These are phyloP conservation scores for Oryza brachyantha DNA, from an alignment of 176 grass and related monocot species.

Conservation along the genomic window DNA sequence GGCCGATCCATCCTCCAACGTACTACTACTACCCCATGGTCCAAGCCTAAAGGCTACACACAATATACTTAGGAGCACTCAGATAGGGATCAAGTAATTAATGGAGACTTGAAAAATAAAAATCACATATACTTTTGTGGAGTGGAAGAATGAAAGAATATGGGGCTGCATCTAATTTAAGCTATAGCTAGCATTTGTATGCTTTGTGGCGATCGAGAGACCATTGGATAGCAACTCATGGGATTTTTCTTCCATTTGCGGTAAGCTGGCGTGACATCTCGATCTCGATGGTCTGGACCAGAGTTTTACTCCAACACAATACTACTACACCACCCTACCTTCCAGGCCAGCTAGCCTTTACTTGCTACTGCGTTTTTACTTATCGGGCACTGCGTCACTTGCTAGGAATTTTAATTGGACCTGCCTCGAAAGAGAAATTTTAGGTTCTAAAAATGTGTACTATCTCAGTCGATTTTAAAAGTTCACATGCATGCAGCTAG, in stretches of 20 bases:
- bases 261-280: slow-evolving; percentile 20
- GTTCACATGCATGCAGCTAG: background rate
- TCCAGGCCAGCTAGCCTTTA: slow-evolving; percentile 25
- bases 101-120: too few species aligned
- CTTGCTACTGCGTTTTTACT: background rate
- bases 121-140: too few species aligned
- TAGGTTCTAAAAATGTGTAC: slow-evolving; percentile 20
- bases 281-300: slow-evolving; percentile 24
- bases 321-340: slow-evolving; percentile 7
- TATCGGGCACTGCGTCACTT: background rate
- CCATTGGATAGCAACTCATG: slow-evolving; percentile 33
- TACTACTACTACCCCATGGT: slow-evolving; percentile 25
- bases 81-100: background rate
- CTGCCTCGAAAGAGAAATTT: slow-evolving; percentile 33
- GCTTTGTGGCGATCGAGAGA: slow-evolving; percentile 1
- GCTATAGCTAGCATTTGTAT: background rate
- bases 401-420: background rate
- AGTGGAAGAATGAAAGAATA: too few species aligned
- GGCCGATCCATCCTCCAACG: slow-evolving; percentile 4
- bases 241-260: slow-evolving; percentile 32
- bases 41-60: slow-evolving; percentile 25
- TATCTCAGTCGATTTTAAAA: background rate
- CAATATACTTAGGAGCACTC: too few species aligned
- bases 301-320: background rate
- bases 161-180: too few species aligned